Percentiles rank a stretch among this genome's conserved stretches.
These are phyloP conservation scores for Leptographium procerum DNA, from an alignment of 2,329 filamentous ascomycete genomes.

Conservation along the genomic window DNA sequence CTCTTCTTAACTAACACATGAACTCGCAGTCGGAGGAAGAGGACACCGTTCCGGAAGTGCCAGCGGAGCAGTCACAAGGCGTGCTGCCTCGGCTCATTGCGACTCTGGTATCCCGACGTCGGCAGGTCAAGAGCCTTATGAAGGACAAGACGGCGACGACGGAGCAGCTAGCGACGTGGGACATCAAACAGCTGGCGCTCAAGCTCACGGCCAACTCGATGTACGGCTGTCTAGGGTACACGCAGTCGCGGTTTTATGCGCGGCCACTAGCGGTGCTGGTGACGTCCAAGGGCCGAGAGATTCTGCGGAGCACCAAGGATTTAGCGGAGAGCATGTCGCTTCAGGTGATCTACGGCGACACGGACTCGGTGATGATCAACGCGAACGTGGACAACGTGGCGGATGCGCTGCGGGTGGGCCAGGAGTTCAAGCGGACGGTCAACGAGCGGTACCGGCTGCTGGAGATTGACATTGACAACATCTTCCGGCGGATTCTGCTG, in stretches of 20 bases:
- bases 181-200: constrained; percentile 92
- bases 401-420: constrained; percentile 81
- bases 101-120: constrained; percentile 77
- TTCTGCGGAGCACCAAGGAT: constrained; percentile 90
- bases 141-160: constrained; percentile 79
- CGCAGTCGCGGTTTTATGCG: constrained; percentile 93
- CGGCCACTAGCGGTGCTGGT: constrained; percentile 90
- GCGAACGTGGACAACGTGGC: constrained; percentile 91
- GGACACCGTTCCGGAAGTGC: constrained; percentile 64
- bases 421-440: constrained; percentile 89
- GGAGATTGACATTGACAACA: constrained; percentile 96
- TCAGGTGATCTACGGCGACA: constrained; percentile 97
- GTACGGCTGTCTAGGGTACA: constrained; percentile 97
- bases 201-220: constrained; percentile 99
- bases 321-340: constrained; percentile 84
- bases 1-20: background rate
- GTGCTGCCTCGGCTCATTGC: constrained; percentile 85
- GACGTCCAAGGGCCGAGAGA: constrained; percentile 94
- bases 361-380: constrained; percentile 99
- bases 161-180: constrained; percentile 87
- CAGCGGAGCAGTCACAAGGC: constrained; percentile 64
- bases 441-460: constrained; percentile 87
- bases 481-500: constrained; percentile 84
- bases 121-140: constrained; percentile 93
- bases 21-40: background rate